Evolutionary conservation across 2,329 filamentous ascomycete genomes (phyloP).

Genomic region (Cryphonectria nitschkei): DNA sequence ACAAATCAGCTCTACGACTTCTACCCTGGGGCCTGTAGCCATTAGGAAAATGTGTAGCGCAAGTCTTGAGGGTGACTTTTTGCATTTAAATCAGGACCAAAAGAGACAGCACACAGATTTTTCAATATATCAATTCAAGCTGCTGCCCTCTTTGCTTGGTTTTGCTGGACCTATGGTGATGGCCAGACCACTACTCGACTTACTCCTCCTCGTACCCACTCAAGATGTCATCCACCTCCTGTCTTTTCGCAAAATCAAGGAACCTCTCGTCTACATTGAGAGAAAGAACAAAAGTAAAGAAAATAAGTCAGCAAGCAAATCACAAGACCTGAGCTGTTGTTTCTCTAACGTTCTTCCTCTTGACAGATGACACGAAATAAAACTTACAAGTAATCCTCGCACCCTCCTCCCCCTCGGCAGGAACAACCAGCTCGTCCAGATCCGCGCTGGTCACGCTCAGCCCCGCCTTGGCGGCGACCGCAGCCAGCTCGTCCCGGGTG

Average conservation of each 20-base stretch:
- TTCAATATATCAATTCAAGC: neutral
- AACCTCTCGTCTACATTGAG: conserved; percentile 39
- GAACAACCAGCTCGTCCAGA: conserved; percentile 40
- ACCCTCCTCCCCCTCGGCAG: conserved; percentile 41
- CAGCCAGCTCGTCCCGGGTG: conserved; percentile 38
- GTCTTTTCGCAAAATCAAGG: conserved; percentile 41
- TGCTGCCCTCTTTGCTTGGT: neutral
- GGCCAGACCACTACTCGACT: neutral
- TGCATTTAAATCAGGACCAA: neutral
- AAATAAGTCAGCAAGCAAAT: neutral
- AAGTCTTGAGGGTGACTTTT: neutral
- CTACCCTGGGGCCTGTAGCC: too few relatives aligned
- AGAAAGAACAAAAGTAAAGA: conserved; percentile 8
- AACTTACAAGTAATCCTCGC: conserved; percentile 41
- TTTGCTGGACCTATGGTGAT: neutral
- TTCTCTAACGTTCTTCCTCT: neutral
- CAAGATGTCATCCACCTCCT: conserved; percentile 36
- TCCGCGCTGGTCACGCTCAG: conserved; percentile 41
- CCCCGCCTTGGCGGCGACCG: conserved; percentile 39
- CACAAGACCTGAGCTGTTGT: neutral
- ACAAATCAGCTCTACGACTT: too few relatives aligned
- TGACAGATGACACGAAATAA: neutral
- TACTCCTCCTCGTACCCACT: conserved; percentile 30
- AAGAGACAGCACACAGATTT: too few relatives aligned
- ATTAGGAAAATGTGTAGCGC: too few relatives aligned